A percentile compares a stretch with the other conserved stretches of the same genome.
phyloP scores from a whole-genome alignment of 2,329 filamentous ascomycete genomes.

The Xylaria sp. region DNA sequence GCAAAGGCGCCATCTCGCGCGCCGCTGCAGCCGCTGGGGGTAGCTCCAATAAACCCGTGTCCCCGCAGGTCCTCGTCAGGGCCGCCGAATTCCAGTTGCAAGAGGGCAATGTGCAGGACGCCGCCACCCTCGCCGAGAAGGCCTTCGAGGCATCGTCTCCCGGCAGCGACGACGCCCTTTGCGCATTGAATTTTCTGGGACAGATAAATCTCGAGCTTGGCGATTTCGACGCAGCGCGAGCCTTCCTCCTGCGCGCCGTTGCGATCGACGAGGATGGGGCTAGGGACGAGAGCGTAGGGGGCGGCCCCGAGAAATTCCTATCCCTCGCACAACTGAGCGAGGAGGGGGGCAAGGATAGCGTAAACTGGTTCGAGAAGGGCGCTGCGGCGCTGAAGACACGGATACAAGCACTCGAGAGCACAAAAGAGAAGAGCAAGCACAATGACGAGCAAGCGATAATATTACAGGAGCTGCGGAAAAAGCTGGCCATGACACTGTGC shows the following conservation, averaged over 20 bases:
- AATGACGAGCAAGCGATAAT: slow-evolving; percentile 44
- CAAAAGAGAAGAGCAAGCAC: slow-evolving; percentile 33
- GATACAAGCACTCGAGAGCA: slow-evolving; percentile 67
- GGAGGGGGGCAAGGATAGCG: slow-evolving; percentile 68
- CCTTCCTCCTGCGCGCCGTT: slow-evolving; percentile 75
- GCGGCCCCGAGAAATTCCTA: slow-evolving; percentile 91
- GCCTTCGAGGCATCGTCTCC: slow-evolving; percentile 38
- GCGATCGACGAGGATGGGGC: slow-evolving; percentile 77
- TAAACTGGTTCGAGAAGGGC: slow-evolving; percentile 72
- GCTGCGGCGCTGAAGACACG: slow-evolving; percentile 73
- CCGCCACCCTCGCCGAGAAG: slow-evolving; percentile 38
- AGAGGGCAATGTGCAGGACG: slow-evolving; percentile 41
- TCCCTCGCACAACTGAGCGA: slow-evolving; percentile 91
- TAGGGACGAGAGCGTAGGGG: slow-evolving; percentile 72
- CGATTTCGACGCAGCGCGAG: slow-evolving; percentile 75
- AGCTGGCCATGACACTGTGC: slow-evolving; percentile 90
- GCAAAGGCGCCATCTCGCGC: slow-evolving; percentile 36
- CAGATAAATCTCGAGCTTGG: slow-evolving; percentile 84
- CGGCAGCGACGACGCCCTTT: slow-evolving; percentile 58
- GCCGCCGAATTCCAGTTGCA: slow-evolving; percentile 42
- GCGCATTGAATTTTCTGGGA: slow-evolving; percentile 76
- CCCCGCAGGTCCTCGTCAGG: slow-evolving; percentile 41
- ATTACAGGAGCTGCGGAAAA: slow-evolving; percentile 73
- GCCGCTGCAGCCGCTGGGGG: slow-evolving; percentile 28
- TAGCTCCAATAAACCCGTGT: slow-evolving; percentile 33